Evolutionary conservation across 495 filamentous ascomycete species (phyloP).

Genomic region (Penicillium cinerascens): DNA sequence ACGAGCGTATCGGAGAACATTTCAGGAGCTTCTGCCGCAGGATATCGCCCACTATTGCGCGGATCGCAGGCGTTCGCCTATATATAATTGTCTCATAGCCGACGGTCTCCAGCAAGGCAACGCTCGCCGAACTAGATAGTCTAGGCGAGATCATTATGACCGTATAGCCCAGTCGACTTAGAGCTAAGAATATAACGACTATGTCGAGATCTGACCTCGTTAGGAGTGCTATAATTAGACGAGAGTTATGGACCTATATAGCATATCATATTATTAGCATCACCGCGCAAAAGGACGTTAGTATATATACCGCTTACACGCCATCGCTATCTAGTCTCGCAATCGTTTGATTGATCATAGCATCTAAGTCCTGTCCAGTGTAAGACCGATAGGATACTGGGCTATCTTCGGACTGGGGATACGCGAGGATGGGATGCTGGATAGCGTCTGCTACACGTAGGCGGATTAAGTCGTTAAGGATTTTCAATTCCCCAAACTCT

Average conservation of each 20-base stretch:
- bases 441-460: conserved; percentile 44
- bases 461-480: conserved; percentile 49
- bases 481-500: conserved; percentile 36
- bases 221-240: conserved; percentile 47
- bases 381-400: conserved; percentile 46
- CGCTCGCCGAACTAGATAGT: conserved; percentile 48
- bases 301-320: conserved; percentile 27
- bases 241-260: conserved; percentile 26
- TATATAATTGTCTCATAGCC: conserved; percentile 45
- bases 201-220: conserved; percentile 54
- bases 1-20: conserved; percentile 28
- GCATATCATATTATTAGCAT: neutral
- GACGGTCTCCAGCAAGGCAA: conserved; percentile 47
- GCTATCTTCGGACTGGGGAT: conserved; percentile 38
- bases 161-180: conserved; percentile 55
- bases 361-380: conserved; percentile 50
- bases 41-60: conserved; percentile 43
- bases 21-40: conserved; percentile 29
- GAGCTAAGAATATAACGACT: conserved; percentile 53
- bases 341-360: conserved; percentile 48
- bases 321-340: conserved; percentile 38
- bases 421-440: conserved; percentile 51
- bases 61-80: conserved; percentile 35
- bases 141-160: conserved; percentile 58
- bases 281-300: too few species aligned